Conservation (phyloP, 2,329 filamentous ascomycete genomes). For the Rhexocercosporidium sp. region DNA sequence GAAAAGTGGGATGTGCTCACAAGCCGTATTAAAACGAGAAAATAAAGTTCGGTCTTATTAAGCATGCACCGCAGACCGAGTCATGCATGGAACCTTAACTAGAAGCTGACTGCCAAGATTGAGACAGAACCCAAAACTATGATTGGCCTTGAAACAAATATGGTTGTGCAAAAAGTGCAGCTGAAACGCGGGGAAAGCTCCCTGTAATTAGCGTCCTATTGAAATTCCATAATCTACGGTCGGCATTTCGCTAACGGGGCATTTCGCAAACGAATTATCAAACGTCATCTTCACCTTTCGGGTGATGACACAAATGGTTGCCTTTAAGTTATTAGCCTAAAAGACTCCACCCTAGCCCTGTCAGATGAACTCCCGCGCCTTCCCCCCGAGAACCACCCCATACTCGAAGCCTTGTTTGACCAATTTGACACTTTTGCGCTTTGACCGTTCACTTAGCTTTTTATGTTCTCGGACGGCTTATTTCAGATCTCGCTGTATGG, state of each 20-base stretch:
- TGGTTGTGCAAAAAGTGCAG: neutral
- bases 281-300: neutral
- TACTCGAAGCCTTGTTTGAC: neutral
- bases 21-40: neutral
- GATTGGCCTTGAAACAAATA: neutral
- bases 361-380: too few relatives aligned
- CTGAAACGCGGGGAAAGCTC: neutral
- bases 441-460: neutral
- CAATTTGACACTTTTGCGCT: neutral
- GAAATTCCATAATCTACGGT: too few relatives aligned
- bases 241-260: neutral
- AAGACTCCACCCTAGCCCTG: too few relatives aligned
- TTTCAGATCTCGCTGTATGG: neutral
- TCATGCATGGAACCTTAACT: neutral
- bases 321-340: neutral
- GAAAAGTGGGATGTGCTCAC: neutral
- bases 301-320: neutral
- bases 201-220: neutral
- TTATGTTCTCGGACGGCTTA: neutral
- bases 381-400: too few relatives aligned
- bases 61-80: neutral
- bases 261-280: neutral
- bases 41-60: neutral
- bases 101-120: neutral
- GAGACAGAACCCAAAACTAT: too few relatives aligned